Base-by-base conservation (phyloP, 2,329 filamentous ascomycete genomes). In the Mycocentrospora acerina region DNA sequence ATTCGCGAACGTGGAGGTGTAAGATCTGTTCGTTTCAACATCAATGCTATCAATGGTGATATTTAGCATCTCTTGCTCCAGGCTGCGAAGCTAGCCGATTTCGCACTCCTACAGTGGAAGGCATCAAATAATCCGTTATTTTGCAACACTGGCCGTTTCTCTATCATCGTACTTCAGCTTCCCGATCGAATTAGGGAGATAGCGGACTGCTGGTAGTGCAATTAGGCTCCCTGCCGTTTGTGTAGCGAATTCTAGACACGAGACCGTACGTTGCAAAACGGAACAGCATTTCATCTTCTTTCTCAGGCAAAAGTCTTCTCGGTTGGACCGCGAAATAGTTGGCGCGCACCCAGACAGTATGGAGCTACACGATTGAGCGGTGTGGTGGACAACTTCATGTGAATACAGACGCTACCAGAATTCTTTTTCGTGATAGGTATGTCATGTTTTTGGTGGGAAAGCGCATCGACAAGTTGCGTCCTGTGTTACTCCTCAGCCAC, bases 101-200 rank as follows among this genome's bases (percentile, higher is more conserved):
- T 62, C 57, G 55, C 44, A 30, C 46, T 32, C 46, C 43, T 53
- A 50, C 55, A 51, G 46, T 45, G 41, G 50, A 51, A 53, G 35
- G 47, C 44, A 44, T 39, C 40, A 32, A 47, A 52, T 40, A 49
- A 60, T 59, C 63, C 50, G 51, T 53, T 42, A 37, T 27, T 24
- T 52, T 35, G 29, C 50, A 46, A 40, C 44, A 40, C 45, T 43
- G 41, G 50, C 53, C 37, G 42, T 35, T 43, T 25, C 35, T 36
- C 32, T 48, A 28, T 41, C 28, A 47, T 43, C 46, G 42, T 53
- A 43, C 40, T 44, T 38, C 49, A 39, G 49, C 51, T 49, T 40
- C 46, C 40, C 44, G 53, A 59, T 58, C 51, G 34, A 40, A 40
- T 32, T 45, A 29, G 35, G 50, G 48, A 48, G 51, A 42, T 35